Conservation (phyloP, 495 filamentous ascomycete species). For the Terfezia boudieri region DNA sequence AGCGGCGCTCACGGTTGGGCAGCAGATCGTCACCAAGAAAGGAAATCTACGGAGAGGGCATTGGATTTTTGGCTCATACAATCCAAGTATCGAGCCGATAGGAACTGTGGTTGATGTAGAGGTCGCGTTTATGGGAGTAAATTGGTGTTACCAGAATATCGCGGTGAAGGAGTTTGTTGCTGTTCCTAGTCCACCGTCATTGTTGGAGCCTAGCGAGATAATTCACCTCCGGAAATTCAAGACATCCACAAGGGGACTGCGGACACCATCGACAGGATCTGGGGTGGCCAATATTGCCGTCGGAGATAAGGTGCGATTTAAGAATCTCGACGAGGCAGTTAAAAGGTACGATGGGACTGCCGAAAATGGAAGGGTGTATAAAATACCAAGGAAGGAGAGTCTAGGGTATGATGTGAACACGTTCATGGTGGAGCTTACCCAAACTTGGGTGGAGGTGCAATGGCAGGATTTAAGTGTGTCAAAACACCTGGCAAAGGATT, state of each 20-base stretch:
- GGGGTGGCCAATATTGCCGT: constrained; percentile 3
- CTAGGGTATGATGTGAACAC: constrained; percentile 38
- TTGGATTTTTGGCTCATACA: constrained; percentile 29
- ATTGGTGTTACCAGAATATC: constrained; percentile 30
- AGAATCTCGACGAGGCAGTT: constrained; percentile 25
- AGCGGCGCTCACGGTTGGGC: constrained; percentile 22
- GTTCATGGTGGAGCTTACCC: constrained; percentile 26
- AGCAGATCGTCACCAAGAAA: constrained; percentile 27
- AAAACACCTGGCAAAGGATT: constrained; percentile 20
- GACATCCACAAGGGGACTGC: constrained; percentile 12
- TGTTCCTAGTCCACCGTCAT: constrained; percentile 3
- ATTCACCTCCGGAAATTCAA: constrained; percentile 10
- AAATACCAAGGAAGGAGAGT: constrained; percentile 27
- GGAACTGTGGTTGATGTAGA: constrained; percentile 31
- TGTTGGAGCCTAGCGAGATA: constrained; percentile 8
- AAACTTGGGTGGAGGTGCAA: constrained; percentile 27
- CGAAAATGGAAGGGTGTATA: constrained; percentile 15
- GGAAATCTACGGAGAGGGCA: constrained; percentile 28
- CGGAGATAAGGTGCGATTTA: constrained; percentile 31
- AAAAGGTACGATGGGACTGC: constrained; percentile 25
- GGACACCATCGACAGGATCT: not conserved
- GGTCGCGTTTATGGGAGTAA: constrained; percentile 22
- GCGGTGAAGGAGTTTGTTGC: constrained; percentile 17
- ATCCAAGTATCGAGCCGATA: constrained; percentile 21
- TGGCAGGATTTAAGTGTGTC: constrained; percentile 39